Conservation (phyloP, 208 protist genomes). For the Acanthamoeba culbertsoni region DNA sequence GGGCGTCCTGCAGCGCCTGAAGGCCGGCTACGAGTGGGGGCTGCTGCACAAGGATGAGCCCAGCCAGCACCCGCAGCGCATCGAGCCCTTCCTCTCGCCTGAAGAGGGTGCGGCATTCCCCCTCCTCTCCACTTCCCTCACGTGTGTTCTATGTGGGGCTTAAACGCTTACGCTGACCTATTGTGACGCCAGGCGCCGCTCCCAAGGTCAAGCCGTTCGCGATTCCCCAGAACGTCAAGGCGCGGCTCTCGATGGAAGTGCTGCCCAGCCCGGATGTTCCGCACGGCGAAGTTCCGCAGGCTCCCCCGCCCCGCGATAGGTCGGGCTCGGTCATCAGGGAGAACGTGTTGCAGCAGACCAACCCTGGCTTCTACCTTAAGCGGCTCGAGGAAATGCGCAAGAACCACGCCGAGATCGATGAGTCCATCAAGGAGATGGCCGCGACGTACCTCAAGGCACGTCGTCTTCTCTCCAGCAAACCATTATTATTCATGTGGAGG, state of each 20-base stretch:
- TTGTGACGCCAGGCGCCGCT: neutral
- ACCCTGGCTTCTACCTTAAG: neutral
- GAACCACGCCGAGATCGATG: neutral
- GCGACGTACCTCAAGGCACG: neutral
- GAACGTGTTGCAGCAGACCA: neutral
- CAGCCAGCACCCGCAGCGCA: neutral
- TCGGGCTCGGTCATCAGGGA: neutral
- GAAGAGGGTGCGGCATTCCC: neutral
- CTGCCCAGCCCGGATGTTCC: neutral
- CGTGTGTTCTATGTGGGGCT: too few species aligned
- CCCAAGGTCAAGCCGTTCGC: neutral
- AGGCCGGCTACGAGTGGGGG: conserved; percentile 21
- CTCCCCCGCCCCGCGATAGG: neutral
- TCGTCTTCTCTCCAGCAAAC: neutral
- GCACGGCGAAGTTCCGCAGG: neutral
- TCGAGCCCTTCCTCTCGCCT: neutral
- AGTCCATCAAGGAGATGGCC: neutral
- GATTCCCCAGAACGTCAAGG: neutral
- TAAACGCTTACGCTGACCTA: too few species aligned
- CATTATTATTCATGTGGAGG: too few species aligned
- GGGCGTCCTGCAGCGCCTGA: conserved; percentile 22
- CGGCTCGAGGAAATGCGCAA: conserved; percentile 7
- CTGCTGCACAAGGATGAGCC: conserved; percentile 34
- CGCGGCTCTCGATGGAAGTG: neutral
- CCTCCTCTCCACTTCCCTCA: neutral